Base-by-base conservation (phyloP, 805 yeast genomes). In the Candida vaughaniae region DNA sequence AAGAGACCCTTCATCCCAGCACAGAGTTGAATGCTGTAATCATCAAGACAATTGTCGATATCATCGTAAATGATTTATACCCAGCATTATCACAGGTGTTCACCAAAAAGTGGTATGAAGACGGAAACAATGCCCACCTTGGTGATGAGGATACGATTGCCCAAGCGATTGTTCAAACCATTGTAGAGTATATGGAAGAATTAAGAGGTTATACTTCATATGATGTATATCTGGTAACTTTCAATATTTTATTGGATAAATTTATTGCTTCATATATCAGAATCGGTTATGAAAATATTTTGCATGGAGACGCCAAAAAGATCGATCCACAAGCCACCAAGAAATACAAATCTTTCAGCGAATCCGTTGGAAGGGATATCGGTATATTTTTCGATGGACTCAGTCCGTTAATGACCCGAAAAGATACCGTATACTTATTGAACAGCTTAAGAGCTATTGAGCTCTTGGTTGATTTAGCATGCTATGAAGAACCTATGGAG, bases 21-120 rank as follows among this genome's bases (percentile, higher is more conserved):
- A 76, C 82, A 38, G 95, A 87, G 49, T 86, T 91, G 6, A 85
- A 79, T 62, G 87, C 88, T 5, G 79, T 77, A 42, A 78, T 86
- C 20, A 85, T 88, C 18, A 78, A 82, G 46, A 69, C 75, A 26
- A 75, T 88, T 37, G 75, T 83, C 34, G 76, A 71, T 16, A 77
- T 88, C 27, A 81, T 87, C 36, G 75, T 82, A 53, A 84, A 81
- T 49, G 96, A 88, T 62, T 64, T 86, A 42, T 70, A 68, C 35
- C 76, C 73, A 4, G 83, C 86, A 3, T 75, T 82, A 41, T 66
- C 75, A 3, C 67, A 69, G 33, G 67, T 86, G 2, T 85, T 87
- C 56, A 71, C 83, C 31, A 80, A 80, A 38, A 54, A 65, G 14
- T 88, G 96, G 96, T 78, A 82, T 50, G 76, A 75, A 26, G 80